Evolutionary conservation across 2,329 filamentous ascomycete species (phyloP).

Genomic region (Amauroascus verrucosus): DNA sequence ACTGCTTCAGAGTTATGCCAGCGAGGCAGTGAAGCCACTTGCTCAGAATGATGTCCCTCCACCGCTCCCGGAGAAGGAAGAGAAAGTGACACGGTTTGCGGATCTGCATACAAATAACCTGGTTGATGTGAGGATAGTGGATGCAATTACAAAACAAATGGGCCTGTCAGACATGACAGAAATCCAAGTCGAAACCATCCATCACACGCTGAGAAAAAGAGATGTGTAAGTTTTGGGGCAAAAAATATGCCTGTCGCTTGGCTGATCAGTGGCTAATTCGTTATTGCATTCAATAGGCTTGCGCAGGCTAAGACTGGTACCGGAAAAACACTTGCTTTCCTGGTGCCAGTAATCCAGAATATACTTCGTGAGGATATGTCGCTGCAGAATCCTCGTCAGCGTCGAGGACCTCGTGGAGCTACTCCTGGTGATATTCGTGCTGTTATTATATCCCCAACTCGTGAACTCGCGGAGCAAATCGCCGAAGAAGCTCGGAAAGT

Average conservation of each 20-base stretch:
- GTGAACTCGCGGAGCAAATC: slow-evolving; percentile 56
- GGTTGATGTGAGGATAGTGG: slow-evolving; percentile 56
- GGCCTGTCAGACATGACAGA: slow-evolving; percentile 79
- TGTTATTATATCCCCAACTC: slow-evolving; percentile 52
- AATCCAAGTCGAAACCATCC: slow-evolving; percentile 77
- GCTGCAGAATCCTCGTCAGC: slow-evolving; percentile 30
- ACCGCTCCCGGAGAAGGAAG: slow-evolving; percentile 10
- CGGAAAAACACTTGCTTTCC: slow-evolving; percentile 89
- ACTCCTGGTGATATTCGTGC: slow-evolving; percentile 46
- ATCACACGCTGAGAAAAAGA: slow-evolving; percentile 63
- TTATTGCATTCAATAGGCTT: slow-evolving; percentile 43
- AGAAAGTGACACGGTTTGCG: slow-evolving; percentile 29
- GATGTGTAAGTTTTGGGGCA: slow-evolving; percentile 64
- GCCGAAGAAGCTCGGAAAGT: slow-evolving; percentile 63
- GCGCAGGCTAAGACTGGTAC: slow-evolving; percentile 96
- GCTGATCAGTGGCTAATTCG: slow-evolving; percentile 15
- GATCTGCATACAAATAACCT: slow-evolving; percentile 31
- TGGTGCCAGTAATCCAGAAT: slow-evolving; percentile 73
- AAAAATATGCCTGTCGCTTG: neutral
- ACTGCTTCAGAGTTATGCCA: slow-evolving; percentile 21
- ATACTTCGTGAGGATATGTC: slow-evolving; percentile 55
- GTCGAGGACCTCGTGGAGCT: slow-evolving; percentile 8
- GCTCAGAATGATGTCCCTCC: neutral
- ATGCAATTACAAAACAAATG: slow-evolving; percentile 61
- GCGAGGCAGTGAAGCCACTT: slow-evolving; percentile 20